Evolutionary conservation across 1,139 yeast species (phyloP).

Genomic region (Saccharomyces hybrid): DNA sequence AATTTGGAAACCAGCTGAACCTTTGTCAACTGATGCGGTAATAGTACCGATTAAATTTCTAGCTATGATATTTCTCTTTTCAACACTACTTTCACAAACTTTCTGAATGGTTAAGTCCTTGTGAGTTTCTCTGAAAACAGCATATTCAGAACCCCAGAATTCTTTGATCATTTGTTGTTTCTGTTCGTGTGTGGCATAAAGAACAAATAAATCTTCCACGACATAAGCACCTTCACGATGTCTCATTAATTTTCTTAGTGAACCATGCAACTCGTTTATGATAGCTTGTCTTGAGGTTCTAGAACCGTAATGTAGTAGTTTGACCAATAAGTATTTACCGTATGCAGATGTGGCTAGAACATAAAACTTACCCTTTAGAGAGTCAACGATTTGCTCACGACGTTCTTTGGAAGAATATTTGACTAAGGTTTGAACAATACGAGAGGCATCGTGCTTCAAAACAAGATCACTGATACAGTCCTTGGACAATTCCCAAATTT

Average conservation of each 20-base stretch:
- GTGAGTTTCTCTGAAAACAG: conserved; percentile 77
- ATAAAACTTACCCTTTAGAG: conserved; percentile 74
- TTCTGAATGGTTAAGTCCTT: conserved; percentile 56
- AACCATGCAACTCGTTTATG: conserved; percentile 82
- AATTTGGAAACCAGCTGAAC: conserved; percentile 93
- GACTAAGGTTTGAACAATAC: conserved; percentile 90
- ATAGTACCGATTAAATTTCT: conserved; percentile 76
- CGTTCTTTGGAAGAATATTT: conserved; percentile 78
- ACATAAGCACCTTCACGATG: conserved; percentile 99
- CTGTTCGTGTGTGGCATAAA: conserved; percentile 79
- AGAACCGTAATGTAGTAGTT: conserved; percentile 86
- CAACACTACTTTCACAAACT: conserved; percentile 63
- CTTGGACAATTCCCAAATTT: conserved; percentile 76
- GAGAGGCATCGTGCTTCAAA: conserved; percentile 90
- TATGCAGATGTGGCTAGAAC: conserved; percentile 85
- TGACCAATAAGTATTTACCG: conserved; percentile 85
- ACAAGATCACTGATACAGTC: conserved; percentile 79
- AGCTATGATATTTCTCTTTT: conserved; percentile 71
- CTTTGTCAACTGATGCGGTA: conserved; percentile 87
- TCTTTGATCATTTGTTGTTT: conserved; percentile 87
- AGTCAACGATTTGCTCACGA: conserved; percentile 60
- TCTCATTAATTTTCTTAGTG: conserved; percentile 84
- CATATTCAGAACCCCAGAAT: conserved; percentile 96
- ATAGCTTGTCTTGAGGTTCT: conserved; percentile 69
- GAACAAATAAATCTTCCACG: conserved; percentile 84